phyloP scores from a whole-genome alignment of 176 grass and related monocot genomes.

The Puya raimondii region DNA sequence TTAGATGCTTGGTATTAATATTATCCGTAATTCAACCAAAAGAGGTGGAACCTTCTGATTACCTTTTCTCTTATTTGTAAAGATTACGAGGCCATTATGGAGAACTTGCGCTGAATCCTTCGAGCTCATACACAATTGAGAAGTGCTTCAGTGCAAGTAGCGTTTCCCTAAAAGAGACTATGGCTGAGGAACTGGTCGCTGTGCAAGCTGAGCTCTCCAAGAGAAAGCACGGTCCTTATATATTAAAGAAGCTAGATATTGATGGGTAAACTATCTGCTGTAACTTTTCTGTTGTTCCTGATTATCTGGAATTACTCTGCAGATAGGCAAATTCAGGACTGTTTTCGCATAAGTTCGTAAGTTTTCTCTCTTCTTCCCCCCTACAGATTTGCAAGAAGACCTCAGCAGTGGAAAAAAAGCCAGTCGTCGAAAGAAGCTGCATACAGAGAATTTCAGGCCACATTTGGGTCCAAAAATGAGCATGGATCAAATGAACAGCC shows the following conservation, averaged over 20 bases:
- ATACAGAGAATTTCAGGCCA: conserved; percentile 48
- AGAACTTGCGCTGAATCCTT: conserved; percentile 71
- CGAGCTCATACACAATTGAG: conserved; percentile 78
- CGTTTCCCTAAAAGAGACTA: conserved; percentile 71
- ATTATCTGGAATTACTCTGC: not conserved
- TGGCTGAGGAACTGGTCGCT: conserved; percentile 49
- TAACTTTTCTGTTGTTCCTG: conserved; percentile 2
- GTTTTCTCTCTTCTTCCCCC: not conserved
- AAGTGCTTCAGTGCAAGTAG: conserved; percentile 85
- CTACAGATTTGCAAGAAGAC: conserved; percentile 70
- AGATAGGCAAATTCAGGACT: not conserved
- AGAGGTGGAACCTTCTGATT: not conserved
- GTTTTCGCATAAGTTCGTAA: not conserved
- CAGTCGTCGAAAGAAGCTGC: conserved; percentile 79
- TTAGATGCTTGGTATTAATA: not conserved
- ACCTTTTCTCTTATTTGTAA: conserved; percentile 9
- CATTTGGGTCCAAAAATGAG: conserved; percentile 57
- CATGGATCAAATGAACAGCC: conserved; percentile 13
- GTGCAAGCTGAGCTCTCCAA: conserved; percentile 56
- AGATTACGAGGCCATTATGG: conserved; percentile 72
- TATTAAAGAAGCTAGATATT: conserved; percentile 90
- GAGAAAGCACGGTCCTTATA: conserved; percentile 72
- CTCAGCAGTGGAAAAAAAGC: conserved; percentile 66
- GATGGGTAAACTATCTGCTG: conserved; percentile 43
- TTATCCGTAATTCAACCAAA: not conserved